phyloP scores from a whole-genome alignment of 805 yeast genomes.

The Sungouiozyma ichnusensis region DNA sequence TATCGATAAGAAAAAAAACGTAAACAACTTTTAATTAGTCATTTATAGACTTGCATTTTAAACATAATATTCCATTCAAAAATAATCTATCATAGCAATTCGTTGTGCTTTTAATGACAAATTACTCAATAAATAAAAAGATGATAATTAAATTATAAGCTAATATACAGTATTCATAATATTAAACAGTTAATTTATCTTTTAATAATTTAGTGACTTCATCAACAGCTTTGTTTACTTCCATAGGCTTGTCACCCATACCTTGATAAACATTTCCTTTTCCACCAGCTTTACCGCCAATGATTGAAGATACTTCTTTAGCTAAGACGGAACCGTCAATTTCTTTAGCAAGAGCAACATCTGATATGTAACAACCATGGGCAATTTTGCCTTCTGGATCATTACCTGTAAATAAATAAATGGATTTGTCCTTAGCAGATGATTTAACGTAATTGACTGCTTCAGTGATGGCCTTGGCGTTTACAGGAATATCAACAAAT shows the following conservation, averaged over 20 bases:
- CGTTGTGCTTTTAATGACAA: too few relatives aligned
- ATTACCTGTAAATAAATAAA: slow-evolving; percentile 71
- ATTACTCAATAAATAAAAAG: too few relatives aligned
- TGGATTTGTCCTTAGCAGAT: slow-evolving; percentile 59
- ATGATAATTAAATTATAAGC: not conserved
- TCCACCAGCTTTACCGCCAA: slow-evolving; percentile 99
- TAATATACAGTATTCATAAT: not conserved
- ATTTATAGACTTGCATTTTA: not conserved
- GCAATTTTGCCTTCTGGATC: slow-evolving; percentile 65
- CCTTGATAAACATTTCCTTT: slow-evolving; percentile 95
- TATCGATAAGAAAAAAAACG: too few relatives aligned
- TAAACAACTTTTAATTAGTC: too few relatives aligned
- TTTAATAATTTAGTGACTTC: slow-evolving; percentile 52
- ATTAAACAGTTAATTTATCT: slow-evolving; percentile 39
- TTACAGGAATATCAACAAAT: slow-evolving; percentile 60
- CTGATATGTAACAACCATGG: slow-evolving; percentile 85
- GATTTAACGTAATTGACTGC: slow-evolving; percentile 78
- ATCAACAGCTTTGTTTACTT: slow-evolving; percentile 61
- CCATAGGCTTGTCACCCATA: slow-evolving; percentile 75
- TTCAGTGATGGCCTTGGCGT: slow-evolving; percentile 90
- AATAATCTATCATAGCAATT: too few relatives aligned
- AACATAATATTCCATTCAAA: not conserved
- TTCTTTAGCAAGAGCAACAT: slow-evolving; percentile 57
- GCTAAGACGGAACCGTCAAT: slow-evolving; percentile 71
- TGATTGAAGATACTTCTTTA: slow-evolving; percentile 49